Conservation (phyloP, 352 stramenopile species). For the Pythium folliculosum region DNA sequence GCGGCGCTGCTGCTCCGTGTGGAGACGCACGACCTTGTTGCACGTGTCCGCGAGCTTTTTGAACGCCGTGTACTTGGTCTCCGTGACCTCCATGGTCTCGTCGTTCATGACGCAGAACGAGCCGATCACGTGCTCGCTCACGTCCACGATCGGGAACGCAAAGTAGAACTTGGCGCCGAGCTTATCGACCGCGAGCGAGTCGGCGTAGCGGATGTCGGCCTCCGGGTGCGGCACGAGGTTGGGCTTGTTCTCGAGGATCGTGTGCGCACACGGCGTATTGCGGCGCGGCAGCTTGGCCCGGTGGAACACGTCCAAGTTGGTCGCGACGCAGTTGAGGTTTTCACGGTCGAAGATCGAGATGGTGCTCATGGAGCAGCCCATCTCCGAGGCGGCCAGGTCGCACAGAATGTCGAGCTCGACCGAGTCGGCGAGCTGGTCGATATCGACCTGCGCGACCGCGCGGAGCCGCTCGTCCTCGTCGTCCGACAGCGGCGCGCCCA, state of each 20-base stretch:
- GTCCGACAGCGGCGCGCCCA: conserved; percentile 14
- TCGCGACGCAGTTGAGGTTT: conserved; percentile 44
- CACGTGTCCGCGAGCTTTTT: conserved; percentile 37
- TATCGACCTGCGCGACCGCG: conserved; percentile 13
- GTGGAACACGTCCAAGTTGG: conserved; percentile 34
- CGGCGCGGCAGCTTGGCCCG: conserved; percentile 39
- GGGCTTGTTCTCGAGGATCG: conserved; percentile 52
- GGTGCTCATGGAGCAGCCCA: conserved; percentile 47
- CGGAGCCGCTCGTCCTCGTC: conserved; percentile 15
- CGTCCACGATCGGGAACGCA: conserved; percentile 54
- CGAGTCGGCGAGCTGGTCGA: conserved; percentile 13
- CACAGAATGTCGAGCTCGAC: conserved; percentile 67
- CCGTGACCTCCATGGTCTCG: conserved; percentile 42
- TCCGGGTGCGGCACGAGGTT: conserved; percentile 52
- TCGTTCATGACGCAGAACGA: conserved; percentile 55
- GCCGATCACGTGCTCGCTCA: conserved; percentile 50
- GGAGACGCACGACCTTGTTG: conserved; percentile 15
- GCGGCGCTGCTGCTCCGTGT: conserved; percentile 1
- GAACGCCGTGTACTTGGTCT: conserved; percentile 57
- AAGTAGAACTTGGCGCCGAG: conserved; percentile 63
- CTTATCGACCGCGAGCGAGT: conserved; percentile 18
- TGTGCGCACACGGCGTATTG: conserved; percentile 56
- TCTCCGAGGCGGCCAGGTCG: conserved; percentile 47
- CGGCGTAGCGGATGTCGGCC: conserved; percentile 57
- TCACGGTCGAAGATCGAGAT: conserved; percentile 56